A percentile compares a stretch with the other conserved stretches of the same genome.
Evolutionary conservation across 495 filamentous ascomycete species (phyloP).

Genomic region (Annulohypoxylon bovei): DNA sequence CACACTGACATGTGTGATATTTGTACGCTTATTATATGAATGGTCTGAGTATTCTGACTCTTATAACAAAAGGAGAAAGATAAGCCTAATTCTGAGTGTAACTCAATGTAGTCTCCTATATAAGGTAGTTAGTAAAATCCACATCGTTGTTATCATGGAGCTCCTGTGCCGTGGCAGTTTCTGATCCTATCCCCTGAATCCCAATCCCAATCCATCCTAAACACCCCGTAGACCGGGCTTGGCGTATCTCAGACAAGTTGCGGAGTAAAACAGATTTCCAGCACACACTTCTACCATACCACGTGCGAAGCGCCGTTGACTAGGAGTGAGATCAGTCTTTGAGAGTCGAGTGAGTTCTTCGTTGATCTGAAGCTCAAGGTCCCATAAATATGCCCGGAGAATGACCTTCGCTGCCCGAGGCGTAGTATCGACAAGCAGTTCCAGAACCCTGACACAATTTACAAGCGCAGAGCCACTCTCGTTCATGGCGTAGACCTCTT

Average conservation of each 20-base stretch:
- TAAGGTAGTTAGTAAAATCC: neutral
- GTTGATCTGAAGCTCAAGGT: slow-evolving; percentile 6
- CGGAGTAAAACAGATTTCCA: slow-evolving; percentile 8
- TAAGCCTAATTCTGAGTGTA: neutral
- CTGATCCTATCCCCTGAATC: no score
- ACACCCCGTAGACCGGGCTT: neutral
- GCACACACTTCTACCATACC: slow-evolving; percentile 1
- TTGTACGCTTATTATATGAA: neutral
- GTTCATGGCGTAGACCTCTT: neutral
- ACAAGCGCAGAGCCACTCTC: neutral
- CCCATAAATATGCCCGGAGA: slow-evolving; percentile 10
- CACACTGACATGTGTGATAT: no score
- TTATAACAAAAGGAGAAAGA: neutral
- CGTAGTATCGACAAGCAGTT: neutral
- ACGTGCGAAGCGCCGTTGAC: slow-evolving; percentile 1
- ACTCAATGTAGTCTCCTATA: neutral
- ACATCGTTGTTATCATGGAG: neutral
- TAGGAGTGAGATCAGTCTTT: neutral
- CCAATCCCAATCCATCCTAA: neutral
- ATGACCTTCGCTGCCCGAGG: slow-evolving; percentile 8
- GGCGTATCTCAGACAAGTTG: slow-evolving; percentile 10
- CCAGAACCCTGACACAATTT: neutral
- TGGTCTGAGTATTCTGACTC: neutral
- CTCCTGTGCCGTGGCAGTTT: neutral
- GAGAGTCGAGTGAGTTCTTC: neutral